A percentile compares a stretch with the other conserved stretches of the same genome.
phyloP scores from a whole-genome alignment of 148 eudicot species.

The Arctostaphylos glauca region DNA sequence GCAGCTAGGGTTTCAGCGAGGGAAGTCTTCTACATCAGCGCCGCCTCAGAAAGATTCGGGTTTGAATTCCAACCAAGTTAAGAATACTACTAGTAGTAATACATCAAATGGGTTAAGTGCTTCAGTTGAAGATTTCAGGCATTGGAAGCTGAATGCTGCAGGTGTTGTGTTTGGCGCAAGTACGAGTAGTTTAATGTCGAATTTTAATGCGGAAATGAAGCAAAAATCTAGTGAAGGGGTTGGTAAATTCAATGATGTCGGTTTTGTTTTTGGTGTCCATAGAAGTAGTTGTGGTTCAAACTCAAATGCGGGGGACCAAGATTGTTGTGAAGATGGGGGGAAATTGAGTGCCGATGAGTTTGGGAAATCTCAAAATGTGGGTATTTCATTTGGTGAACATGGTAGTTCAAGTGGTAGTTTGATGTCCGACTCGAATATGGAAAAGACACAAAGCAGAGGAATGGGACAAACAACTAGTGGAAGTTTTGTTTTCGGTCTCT shows the following conservation, averaged over 20 bases:
- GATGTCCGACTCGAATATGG: not conserved
- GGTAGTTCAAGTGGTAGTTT: not conserved
- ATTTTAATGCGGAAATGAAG: conserved; percentile 4
- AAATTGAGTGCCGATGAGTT: conserved; percentile 1
- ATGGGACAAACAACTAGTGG: not conserved
- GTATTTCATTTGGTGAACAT: conserved; percentile 9
- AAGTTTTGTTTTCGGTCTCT: conserved; percentile 16
- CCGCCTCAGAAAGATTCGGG: conserved; percentile 25
- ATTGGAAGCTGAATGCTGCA: not conserved
- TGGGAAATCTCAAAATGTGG: conserved; percentile 19
- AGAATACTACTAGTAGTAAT: not conserved
- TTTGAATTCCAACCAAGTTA: conserved; percentile 17
- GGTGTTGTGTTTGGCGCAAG: conserved; percentile 22
- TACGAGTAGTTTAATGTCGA: conserved; percentile 1
- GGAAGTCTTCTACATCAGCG: conserved; percentile 21
- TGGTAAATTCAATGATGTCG: conserved; percentile 20
- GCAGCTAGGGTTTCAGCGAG: conserved; percentile 21
- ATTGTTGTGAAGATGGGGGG: not conserved
- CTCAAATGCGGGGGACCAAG: conserved; percentile 13
- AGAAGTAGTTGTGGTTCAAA: conserved; percentile 2
- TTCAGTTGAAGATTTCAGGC: conserved; percentile 3
- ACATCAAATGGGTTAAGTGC: conserved; percentile 12
- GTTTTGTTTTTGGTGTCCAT: conserved; percentile 39
- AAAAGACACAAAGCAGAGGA: not conserved
- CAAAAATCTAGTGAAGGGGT: conserved; percentile 8